These are phyloP conservation scores for Mediolabrus comicus DNA, from an alignment of 108 stramenopile species.

Conservation along the genomic window DNA sequence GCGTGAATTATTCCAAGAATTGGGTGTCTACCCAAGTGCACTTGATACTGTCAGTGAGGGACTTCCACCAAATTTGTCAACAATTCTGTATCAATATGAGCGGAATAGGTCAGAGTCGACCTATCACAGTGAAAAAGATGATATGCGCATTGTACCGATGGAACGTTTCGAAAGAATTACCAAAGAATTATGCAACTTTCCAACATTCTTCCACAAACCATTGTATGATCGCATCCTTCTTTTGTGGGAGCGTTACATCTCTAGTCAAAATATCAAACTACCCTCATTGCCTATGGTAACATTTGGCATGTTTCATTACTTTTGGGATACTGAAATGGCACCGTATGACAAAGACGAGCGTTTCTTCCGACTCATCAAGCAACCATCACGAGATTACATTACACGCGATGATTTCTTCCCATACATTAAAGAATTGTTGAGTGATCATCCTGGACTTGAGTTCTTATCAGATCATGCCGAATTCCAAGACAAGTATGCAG, in stretches of 20 bases:
- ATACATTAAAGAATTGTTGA: conserved; percentile 88
- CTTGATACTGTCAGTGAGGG: background rate
- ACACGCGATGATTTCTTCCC: conserved; percentile 92
- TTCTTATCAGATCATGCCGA: conserved; percentile 93
- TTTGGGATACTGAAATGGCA: conserved; percentile 89
- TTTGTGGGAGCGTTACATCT: conserved; percentile 51
- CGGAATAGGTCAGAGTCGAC: conserved; percentile 29
- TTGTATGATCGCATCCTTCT: conserved; percentile 77
- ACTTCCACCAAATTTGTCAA: background rate
- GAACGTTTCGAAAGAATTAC: conserved; percentile 89
- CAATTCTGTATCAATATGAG: conserved; percentile 17
- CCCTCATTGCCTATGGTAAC: conserved; percentile 45
- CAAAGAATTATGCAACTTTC: conserved; percentile 90
- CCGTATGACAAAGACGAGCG: conserved; percentile 88
- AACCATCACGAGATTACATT: conserved; percentile 77
- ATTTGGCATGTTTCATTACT: conserved; percentile 70
- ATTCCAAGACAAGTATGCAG: conserved; percentile 96
- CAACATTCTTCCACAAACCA: conserved; percentile 91
- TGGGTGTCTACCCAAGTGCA: conserved; percentile 14
- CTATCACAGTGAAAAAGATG: conserved; percentile 25
- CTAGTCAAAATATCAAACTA: conserved; percentile 4
- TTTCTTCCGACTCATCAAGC: conserved; percentile 91
- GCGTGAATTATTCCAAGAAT: conserved; percentile 31
- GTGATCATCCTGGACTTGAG: conserved; percentile 88
- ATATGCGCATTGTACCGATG: conserved; percentile 43